Evolutionary conservation across 106 monocot genomes (phyloP), one percentile per base, ranked within the genome.

Genomic region (Dioscorea zingiberensis): DNA sequence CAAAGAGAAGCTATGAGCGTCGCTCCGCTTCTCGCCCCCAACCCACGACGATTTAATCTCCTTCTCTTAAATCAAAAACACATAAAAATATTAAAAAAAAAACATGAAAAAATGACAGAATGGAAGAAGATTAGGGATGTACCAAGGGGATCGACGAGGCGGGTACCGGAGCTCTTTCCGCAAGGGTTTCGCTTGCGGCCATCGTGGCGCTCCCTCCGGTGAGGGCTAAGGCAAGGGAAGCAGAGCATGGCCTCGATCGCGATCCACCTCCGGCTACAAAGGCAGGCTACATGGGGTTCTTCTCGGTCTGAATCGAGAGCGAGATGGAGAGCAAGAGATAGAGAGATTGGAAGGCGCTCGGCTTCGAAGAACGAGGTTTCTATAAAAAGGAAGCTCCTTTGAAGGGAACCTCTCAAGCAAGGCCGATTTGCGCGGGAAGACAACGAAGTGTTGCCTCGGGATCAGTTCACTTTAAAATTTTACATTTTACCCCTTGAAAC

Each of bases 161-260:
- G n/a, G n/a, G n/a, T n/a, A n/a, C n/a, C n/a, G n/a, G n/a, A n/a
- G n/a, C n/a, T n/a, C n/a, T n/a, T n/a, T n/a, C n/a, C n/a, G n/a
- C n/a, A n/a, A n/a, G n/a, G n/a, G n/a, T n/a, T n/a, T n/a, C n/a
- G 1, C 21, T 59, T 14, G 22, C 59, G 2, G 21, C 59, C 8
- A 21, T 59, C 23, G 59, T 23, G 25, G 6, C 14, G 59, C 61
- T 29, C 29, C 61, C 17, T 61, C 61, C 17, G 61, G 30, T 29
- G 27, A 61, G 61, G 61, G 61, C 61, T 61, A 2, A 61, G 30
- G 61, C 61, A 61, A 14, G 61, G 27, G 61, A 61, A 26, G 61
- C 30, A 61, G 30, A 26, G 18, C 61, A 61, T 61, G 2, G n/a
- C 10, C 13, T 13, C 1, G 22, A 21, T 12, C 21, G 5, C 56